Conservation (phyloP, 345 rosid species). For the Carallia brachiata region DNA sequence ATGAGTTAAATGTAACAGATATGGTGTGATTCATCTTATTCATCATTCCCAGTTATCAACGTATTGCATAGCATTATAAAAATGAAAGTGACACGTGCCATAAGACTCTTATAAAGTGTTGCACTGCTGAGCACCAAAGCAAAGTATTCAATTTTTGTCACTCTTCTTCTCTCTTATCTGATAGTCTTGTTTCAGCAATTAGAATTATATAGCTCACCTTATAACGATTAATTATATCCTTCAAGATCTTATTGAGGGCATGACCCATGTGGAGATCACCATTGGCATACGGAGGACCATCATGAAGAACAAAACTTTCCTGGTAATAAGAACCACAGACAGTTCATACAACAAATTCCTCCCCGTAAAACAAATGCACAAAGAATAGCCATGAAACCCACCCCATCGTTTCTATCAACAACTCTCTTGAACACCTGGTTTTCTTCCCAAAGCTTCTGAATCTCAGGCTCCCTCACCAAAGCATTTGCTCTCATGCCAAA, state of each 20-base stretch:
- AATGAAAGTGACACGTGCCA: background rate
- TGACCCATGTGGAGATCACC: conserved; percentile 94
- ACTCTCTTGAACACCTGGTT: conserved; percentile 76
- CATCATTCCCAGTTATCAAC: background rate
- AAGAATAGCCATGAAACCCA: conserved; percentile 35
- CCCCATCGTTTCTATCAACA: conserved; percentile 72
- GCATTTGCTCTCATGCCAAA: conserved; percentile 95
- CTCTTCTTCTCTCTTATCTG: no score
- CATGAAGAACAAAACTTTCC: conserved; percentile 89
- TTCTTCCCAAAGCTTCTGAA: conserved; percentile 87
- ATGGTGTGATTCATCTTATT: background rate
- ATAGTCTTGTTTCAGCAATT: background rate
- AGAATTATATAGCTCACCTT: conserved; percentile 48
- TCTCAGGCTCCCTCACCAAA: conserved; percentile 80
- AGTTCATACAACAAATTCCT: conserved; percentile 33
- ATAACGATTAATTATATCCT: conserved; percentile 91
- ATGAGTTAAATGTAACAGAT: no score
- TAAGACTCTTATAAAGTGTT: no score
- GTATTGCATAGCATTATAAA: background rate
- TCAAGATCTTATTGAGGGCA: conserved; percentile 92
- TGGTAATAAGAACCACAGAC: conserved; percentile 28
- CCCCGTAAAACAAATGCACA: conserved; percentile 13
- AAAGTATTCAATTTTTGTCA: no score
- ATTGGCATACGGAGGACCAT: conserved; percentile 98
- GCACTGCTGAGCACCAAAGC: no score